phyloP scores from a whole-genome alignment of 2,329 filamentous ascomycete species.

The Cladorrhinum sp. region DNA sequence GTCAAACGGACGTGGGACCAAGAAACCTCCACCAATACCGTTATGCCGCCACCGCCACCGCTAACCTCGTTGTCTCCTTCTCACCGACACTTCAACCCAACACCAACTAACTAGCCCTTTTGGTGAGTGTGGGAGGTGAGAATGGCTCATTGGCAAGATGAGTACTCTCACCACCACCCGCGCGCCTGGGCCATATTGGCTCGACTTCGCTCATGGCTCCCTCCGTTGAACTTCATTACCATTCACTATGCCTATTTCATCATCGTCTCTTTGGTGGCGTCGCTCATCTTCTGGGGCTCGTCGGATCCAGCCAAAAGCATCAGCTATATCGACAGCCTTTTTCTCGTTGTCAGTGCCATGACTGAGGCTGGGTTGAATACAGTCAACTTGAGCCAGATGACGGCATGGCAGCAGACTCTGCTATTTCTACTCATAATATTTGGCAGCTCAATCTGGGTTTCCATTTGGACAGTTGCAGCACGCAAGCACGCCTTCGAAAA shows the following conservation, averaged over 20 bases:
- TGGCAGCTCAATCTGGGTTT: slow-evolving; percentile 63
- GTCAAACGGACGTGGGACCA: background rate
- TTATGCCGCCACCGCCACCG: background rate
- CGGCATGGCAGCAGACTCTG: slow-evolving; percentile 63
- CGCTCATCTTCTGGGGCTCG: slow-evolving; percentile 58
- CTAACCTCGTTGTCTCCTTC: background rate
- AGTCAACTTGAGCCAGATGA: slow-evolving; percentile 60
- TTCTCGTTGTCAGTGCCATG: slow-evolving; percentile 63
- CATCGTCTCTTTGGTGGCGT: slow-evolving; percentile 49
- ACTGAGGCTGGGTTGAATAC: slow-evolving; percentile 64
- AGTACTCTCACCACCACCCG: slow-evolving; percentile 15
- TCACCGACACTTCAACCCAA: background rate
- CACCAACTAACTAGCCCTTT: background rate
- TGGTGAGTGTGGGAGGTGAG: background rate
- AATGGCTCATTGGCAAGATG: slow-evolving; percentile 20
- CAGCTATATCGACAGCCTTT: slow-evolving; percentile 61
- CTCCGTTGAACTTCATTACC: slow-evolving; percentile 54
- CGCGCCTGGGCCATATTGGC: slow-evolving; percentile 3
- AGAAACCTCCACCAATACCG: background rate
- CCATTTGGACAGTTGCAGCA: slow-evolving; percentile 59
- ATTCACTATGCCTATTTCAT: slow-evolving; percentile 67
- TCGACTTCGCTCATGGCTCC: slow-evolving; percentile 13
- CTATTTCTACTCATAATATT: slow-evolving; percentile 62
- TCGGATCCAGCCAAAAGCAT: slow-evolving; percentile 51
- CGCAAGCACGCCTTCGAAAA: slow-evolving; percentile 60